Evolutionary conservation across 306 rosid species (phyloP), one percentile per base, ranked within the genome.

Genomic region (Rosa multiflora): DNA sequence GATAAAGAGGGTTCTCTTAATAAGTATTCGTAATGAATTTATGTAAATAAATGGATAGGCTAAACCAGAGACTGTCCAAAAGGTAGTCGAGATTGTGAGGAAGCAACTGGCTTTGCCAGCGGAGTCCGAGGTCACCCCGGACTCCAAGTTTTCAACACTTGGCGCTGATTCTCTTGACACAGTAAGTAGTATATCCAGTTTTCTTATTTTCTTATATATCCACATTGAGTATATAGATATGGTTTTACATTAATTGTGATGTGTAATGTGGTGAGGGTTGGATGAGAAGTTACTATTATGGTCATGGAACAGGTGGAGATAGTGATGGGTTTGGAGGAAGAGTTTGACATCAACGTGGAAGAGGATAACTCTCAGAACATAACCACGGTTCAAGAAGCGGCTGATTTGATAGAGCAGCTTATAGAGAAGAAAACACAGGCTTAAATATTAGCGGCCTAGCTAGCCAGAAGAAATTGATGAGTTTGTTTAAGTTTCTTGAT

Each of bases 111-210:
- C 83, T 47, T 82, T 86, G 79, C 76, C 89, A 15, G 76, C 56
- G 5, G 83, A 78, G 44, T 78, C 83, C 5, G 67, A 71, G 74
- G 83, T 86, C 77, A 83, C 89, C 12, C 85, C 87, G 4, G 83
- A 78, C 21, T 83, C 89, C 71, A 81, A 78, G 79, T 86, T 86
- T 72, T 62, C 85, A 46, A 56, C 78, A 14, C 87, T 83, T 35
- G 89, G 89, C 4, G 89, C 89, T 20, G 87, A 86, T 73, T 86
- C 89, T 62, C 87, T 86, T 21, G 89, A 86, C 67, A 83, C 85
- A 1, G 87, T 86, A 73, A 11, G 75, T 5, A 4, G 37, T 17
- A 0, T 14, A 35, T 26, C 5, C 58, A 17, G 18, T 49, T 43
- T 39, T 7, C 58, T 63, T 32, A 32, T 1, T 32, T 32, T 32